phyloP scores from a whole-genome alignment of 148 eudicot genomes.

The Salicornia ramosissima region DNA sequence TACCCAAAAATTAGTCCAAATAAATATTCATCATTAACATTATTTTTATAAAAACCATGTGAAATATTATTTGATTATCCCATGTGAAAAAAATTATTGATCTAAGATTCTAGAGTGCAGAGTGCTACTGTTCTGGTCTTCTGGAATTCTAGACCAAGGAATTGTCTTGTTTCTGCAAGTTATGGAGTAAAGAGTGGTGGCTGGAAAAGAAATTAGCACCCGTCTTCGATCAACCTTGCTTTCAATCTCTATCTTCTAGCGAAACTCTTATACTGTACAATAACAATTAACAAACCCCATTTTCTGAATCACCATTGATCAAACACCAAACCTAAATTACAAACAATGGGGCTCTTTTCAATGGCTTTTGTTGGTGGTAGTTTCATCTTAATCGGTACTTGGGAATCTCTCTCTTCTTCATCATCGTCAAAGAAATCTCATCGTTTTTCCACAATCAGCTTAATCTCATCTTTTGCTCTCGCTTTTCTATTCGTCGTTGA shows the following conservation, averaged over 20 bases:
- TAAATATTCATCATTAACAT: too few species aligned
- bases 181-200: too few species aligned
- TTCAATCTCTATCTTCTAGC: background rate
- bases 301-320: background rate
- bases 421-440: conserved; percentile 24
- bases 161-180: too few species aligned
- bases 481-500: conserved; percentile 47
- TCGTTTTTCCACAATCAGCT: conserved; percentile 12
- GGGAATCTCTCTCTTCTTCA: conserved; percentile 57
- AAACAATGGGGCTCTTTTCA: conserved; percentile 55
- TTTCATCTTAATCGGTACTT: conserved; percentile 56
- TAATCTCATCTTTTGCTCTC: conserved; percentile 31
- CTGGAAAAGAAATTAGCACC: too few species aligned
- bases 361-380: conserved; percentile 60
- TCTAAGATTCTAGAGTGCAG: too few species aligned
- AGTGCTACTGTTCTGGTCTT: too few species aligned
- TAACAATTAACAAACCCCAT: background rate
- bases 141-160: too few species aligned
- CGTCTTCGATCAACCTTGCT: background rate
- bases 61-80: too few species aligned
- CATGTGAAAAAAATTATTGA: too few species aligned
- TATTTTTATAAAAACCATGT: too few species aligned
- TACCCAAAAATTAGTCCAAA: too few species aligned
- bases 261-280: background rate
- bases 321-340: background rate